These are phyloP conservation scores for Tricholoma terreum DNA, from an alignment of 768 basidiomycete genomes.

Conservation along the genomic window DNA sequence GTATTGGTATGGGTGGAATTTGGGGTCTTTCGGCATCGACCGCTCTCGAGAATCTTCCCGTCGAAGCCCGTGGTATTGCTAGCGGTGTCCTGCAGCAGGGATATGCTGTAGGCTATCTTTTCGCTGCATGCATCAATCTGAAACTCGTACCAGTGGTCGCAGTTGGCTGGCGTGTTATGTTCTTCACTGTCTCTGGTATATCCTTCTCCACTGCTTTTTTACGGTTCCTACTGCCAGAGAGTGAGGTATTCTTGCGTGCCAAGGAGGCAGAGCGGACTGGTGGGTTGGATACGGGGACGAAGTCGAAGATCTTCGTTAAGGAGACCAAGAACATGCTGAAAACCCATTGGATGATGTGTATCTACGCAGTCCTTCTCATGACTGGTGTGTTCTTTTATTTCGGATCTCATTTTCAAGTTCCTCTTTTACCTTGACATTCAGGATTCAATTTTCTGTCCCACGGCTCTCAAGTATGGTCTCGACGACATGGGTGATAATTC, in stretches of 20 bases:
- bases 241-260: slow-evolving; percentile 63
- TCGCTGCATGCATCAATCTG: slow-evolving; percentile 82
- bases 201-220: slow-evolving; percentile 65
- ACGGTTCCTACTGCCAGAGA: slow-evolving; percentile 77
- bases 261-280: slow-evolving; percentile 51
- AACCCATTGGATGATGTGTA: slow-evolving; percentile 74
- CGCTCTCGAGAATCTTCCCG: slow-evolving; percentile 84
- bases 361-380: slow-evolving; percentile 58
- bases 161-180: slow-evolving; percentile 66
- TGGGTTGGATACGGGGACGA: slow-evolving; percentile 52
- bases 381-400: slow-evolving; percentile 1
- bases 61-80: slow-evolving; percentile 78
- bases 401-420: too few relatives aligned
- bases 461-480: slow-evolving; percentile 35
- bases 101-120: slow-evolving; percentile 79
- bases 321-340: slow-evolving; percentile 77
- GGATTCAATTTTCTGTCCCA: slow-evolving; percentile 56
- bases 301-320: slow-evolving; percentile 66
- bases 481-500: too few relatives aligned
- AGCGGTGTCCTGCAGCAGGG: slow-evolving; percentile 87
- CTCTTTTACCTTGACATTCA: slow-evolving; percentile 2
- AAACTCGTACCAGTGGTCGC: slow-evolving; percentile 46
- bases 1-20: slow-evolving; percentile 84
- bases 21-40: slow-evolving; percentile 84
- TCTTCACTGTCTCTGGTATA: slow-evolving; percentile 74